Percentiles rank a stretch among this genome's conserved stretches.
Evolutionary conservation across 306 rosid genomes (phyloP).

Genomic region (Lagenaria siceraria): DNA sequence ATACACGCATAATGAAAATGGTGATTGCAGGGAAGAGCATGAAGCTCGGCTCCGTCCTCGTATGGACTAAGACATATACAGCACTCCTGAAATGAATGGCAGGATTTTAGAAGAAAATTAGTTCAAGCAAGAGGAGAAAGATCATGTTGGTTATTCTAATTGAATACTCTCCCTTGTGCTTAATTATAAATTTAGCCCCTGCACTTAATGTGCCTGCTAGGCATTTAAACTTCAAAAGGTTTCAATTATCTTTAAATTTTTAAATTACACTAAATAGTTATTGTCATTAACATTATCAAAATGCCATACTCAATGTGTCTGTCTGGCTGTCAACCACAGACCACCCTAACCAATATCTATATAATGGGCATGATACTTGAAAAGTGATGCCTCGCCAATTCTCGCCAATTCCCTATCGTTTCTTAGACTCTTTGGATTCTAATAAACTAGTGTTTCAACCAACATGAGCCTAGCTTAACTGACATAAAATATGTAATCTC

Average conservation of each 20-base stretch:
- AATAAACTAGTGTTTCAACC: neutral
- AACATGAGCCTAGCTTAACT: no score
- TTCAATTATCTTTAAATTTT: neutral
- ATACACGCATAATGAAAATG: constrained; percentile 80
- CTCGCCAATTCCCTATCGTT: neutral
- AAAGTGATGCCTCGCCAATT: neutral
- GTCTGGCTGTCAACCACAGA: neutral
- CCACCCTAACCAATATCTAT: neutral
- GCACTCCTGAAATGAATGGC: constrained; percentile 53
- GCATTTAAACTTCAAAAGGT: neutral
- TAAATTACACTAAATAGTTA: neutral
- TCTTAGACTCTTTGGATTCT: no score
- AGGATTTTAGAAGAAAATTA: neutral
- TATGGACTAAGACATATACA: constrained; percentile 87
- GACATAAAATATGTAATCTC: no score
- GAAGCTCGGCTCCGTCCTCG: constrained; percentile 82
- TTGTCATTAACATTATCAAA: neutral
- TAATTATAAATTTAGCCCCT: neutral
- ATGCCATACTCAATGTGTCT: no score
- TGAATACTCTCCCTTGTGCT: neutral
- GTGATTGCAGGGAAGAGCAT: constrained; percentile 91
- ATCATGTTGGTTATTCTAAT: neutral
- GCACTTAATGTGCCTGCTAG: neutral
- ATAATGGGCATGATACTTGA: neutral
- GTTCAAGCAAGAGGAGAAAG: neutral